phyloP scores from a whole-genome alignment of 176 grass and related monocot species.

The Avena insularis region DNA sequence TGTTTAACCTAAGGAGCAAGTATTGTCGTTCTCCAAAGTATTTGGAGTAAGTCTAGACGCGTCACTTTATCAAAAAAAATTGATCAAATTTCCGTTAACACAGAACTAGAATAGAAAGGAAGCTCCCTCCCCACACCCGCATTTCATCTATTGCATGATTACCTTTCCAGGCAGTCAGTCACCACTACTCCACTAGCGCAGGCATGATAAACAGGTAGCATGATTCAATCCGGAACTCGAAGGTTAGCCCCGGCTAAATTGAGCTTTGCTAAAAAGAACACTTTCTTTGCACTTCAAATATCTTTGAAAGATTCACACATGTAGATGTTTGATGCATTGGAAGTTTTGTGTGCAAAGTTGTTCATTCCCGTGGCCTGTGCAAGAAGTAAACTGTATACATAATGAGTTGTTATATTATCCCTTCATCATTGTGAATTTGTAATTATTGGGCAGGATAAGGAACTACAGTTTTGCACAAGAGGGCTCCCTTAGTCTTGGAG shows the following conservation, averaged over 20 bases:
- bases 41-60: neutral
- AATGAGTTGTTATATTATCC: neutral
- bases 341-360: neutral
- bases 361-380: neutral
- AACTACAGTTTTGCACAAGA: neutral
- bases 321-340: neutral
- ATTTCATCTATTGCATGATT: conserved; percentile 12
- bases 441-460: neutral
- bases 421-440: neutral
- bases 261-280: neutral
- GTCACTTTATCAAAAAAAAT: neutral
- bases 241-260: neutral
- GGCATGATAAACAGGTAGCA: neutral
- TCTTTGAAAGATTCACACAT: neutral
- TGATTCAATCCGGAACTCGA: neutral
- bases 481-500: neutral
- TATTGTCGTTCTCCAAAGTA: neutral
- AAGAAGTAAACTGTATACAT: neutral
- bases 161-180: neutral
- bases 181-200: neutral
- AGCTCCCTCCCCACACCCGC: neutral
- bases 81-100: neutral
- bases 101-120: neutral
- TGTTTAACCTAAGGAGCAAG: conserved; percentile 20
- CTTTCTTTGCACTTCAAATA: neutral